These are phyloP conservation scores for Aspergillus sojae DNA, from an alignment of 2,329 filamentous ascomycete species.

Conservation along the genomic window DNA sequence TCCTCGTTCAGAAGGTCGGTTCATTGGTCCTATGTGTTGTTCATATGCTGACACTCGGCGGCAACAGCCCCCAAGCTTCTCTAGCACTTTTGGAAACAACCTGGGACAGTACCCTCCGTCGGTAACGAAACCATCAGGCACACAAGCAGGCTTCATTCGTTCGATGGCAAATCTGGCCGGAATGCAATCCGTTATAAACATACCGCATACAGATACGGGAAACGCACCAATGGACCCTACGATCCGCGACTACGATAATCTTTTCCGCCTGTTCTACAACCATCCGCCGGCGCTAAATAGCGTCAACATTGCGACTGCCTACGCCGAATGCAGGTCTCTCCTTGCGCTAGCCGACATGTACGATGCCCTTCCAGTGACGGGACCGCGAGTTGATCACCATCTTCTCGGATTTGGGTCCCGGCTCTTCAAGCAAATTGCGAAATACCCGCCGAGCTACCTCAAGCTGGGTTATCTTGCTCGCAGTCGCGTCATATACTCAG, in stretches of 20 bases:
- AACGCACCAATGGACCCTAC: conserved; percentile 69
- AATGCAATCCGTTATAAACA: conserved; percentile 55
- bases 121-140: conserved; percentile 63
- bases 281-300: conserved; percentile 79
- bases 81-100: conserved; percentile 61
- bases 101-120: conserved; percentile 52
- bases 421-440: conserved; percentile 94
- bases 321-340: conserved; percentile 90
- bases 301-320: conserved; percentile 87
- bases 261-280: conserved; percentile 96
- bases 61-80: conserved; percentile 36
- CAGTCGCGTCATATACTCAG: conserved; percentile 79
- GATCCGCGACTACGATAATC: conserved; percentile 89
- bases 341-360: conserved; percentile 91
- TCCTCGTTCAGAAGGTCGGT: conserved; percentile 78
- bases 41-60: not conserved
- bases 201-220: conserved; percentile 55
- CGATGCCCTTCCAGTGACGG: conserved; percentile 84
- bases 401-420: conserved; percentile 87
- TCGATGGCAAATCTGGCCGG: conserved; percentile 78
- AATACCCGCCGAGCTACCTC: conserved; percentile 90
- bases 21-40: not conserved
- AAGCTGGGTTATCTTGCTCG: conserved; percentile 85
- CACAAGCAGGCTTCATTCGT: conserved; percentile 76
- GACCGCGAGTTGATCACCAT: conserved; percentile 89